Conservation (phyloP, 192 early-diverging fungal species). For the Coemansia aciculifera region DNA sequence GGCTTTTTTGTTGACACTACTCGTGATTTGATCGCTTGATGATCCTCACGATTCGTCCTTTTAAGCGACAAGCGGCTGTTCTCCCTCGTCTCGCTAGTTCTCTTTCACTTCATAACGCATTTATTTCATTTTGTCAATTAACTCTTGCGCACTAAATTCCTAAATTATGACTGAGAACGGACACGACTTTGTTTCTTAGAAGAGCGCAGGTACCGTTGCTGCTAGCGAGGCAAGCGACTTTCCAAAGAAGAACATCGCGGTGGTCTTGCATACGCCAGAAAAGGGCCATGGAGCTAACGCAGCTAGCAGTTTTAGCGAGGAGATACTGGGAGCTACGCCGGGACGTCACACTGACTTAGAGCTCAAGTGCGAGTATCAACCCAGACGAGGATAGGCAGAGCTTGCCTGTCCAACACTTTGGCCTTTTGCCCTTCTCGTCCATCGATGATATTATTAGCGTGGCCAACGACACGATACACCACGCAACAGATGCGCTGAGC, state of each 20-base stretch:
- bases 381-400: conserved; percentile 19
- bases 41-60: not conserved
- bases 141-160: not conserved
- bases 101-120: not conserved
- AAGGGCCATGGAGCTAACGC: not conserved
- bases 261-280: not conserved
- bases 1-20: conserved; percentile 7
- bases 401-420: too few relatives aligned
- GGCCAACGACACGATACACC: too few relatives aligned
- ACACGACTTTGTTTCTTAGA: not conserved
- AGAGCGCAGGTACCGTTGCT: not conserved
- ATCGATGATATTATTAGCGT: too few relatives aligned
- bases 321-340: conserved; percentile 39
- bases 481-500: too few relatives aligned
- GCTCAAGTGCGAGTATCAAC: conserved; percentile 45
- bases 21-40: not conserved
- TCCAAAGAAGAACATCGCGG: not conserved
- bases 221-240: not conserved
- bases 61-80: too few relatives aligned
- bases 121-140: not conserved
- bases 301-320: conserved; percentile 12
- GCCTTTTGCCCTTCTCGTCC: too few relatives aligned
- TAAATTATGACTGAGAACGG: not conserved
- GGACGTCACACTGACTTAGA: conserved; percentile 24
- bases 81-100: too few relatives aligned